Base-by-base conservation (phyloP, 2,329 filamentous ascomycete genomes). In the Cladosporium sp. region DNA sequence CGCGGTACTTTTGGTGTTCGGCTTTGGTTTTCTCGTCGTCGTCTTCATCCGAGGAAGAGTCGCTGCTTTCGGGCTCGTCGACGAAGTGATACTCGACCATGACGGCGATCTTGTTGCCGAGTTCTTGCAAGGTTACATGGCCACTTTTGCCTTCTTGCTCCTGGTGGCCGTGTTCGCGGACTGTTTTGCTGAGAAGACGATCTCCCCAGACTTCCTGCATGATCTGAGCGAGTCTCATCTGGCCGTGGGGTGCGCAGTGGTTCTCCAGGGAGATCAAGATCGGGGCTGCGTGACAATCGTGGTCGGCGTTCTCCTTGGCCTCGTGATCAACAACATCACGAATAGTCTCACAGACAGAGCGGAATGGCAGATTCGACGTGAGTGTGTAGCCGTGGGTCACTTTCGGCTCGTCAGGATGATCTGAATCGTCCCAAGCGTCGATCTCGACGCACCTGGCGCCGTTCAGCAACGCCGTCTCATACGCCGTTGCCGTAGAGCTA, bases 191-290 rank as follows among this genome's bases (percentile, higher is more conserved):
- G 8, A 96, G 75, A 4, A 97, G 76, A 61, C 86, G 72, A 0
- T 80, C 83, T 34, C 78, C 80, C 90, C 91, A 99, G 56, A 88
- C 86, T 58, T 96, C 83, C 57, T 84, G 84, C 86, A 99, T 96
- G 56, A 97, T 95, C 49, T 88, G 80, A 8, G 96, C 91, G 88
- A 97, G 96, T 43, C 87, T 79, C 56, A 89, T 83, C 68, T 99
- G 92, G 68, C 97, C 92, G 47, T 88, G 82, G 1, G 79, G 73
- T 54, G 85, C 81, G 11, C 89, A 86, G 67, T 96, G 92, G 0
- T 96, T 88, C 69, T 99, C 93, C 4, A 97, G 77, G 66, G 89
- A 96, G 58, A 97, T 82, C 52, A 97, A 95, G 34, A 99, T 74
- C 1, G 92, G 93, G 0, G 81, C 77, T 1, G 74, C 74, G 54